Evolutionary conservation across 108 stramenopile genomes (phyloP), one percentile per base, ranked within the genome.

Genomic region (Aurantiochytrium sp.): DNA sequence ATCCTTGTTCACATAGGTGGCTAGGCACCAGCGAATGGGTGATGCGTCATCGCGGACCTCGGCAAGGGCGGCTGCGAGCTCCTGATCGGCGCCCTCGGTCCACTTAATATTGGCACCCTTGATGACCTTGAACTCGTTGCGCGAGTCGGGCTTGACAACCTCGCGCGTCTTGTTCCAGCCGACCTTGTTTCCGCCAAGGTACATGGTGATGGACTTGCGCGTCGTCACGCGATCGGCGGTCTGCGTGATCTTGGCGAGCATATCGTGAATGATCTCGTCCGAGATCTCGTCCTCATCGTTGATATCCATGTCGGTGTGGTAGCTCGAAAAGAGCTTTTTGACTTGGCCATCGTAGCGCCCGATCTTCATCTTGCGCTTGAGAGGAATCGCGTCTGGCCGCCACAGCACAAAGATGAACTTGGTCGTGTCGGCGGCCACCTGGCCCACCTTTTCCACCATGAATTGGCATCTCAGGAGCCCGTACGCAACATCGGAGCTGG

Each of bases 301-400:
- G n/a, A 90, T 88, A 28, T 91, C 90, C 64, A 91, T 88, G 23
- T 91, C 91, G n/a, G 90, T 76, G 89, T 91, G 91, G 90, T 91
- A 91, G 5, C 90, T 88, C 44, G 90, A 19, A 12, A 91, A 91
- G 14, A 72, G 43, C n/a, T 53, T 51, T 88, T 91, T 91, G 90
- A 91, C 91, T 73, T 91, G 88, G 60, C 91, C 91, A 21, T 91
- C 91, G 55, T 44, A 89, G 16, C 89, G 51, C 5, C 91, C 91
- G 35, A 91, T 91, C 88, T 89, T 88, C 90, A 90, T 90, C 90
- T 91, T 91, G 29, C 91, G 91, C 47, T 23, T n/a, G n/a, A 91
- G 90, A 5, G 91, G 90, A 29, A 91, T 91, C 53, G 69, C 88
- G 88, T 91, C 91, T 16, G 91, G 91, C 16, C 90, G 72, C 91